These are phyloP conservation scores for Vigna unguiculata DNA, from an alignment of 306 rosid genomes.

Conservation along the genomic window DNA sequence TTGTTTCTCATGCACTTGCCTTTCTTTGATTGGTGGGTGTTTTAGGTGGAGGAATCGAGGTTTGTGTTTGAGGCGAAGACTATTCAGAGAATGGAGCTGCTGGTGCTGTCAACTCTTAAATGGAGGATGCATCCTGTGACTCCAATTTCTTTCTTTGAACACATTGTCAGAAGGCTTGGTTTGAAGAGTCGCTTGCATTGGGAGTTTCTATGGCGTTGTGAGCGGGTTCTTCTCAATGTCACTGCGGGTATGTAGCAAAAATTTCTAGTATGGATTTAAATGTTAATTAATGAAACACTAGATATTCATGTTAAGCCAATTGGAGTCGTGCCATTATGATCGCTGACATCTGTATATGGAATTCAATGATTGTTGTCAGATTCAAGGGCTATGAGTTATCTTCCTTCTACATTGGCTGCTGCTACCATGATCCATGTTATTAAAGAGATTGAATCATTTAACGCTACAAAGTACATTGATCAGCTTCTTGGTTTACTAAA, in stretches of 20 bases:
- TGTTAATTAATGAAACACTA: constrained; percentile 13
- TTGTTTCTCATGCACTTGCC: not conserved
- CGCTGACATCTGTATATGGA: constrained; percentile 25
- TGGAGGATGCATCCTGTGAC: constrained; percentile 98
- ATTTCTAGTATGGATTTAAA: not conserved
- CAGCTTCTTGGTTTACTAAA: constrained; percentile 74
- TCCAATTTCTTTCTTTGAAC: constrained; percentile 87
- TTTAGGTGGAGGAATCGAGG: constrained; percentile 78
- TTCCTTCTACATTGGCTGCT: constrained; percentile 86
- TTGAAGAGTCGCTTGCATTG: constrained; percentile 73
- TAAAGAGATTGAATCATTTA: constrained; percentile 70
- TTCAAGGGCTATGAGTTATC: constrained; percentile 63
- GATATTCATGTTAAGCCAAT: constrained; percentile 8
- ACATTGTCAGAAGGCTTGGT: constrained; percentile 79
- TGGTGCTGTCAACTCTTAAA: constrained; percentile 81
- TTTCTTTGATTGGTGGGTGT: not conserved
- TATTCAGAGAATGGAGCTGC: constrained; percentile 93
- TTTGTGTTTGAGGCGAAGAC: constrained; percentile 83
- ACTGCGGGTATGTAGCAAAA: constrained; percentile 60
- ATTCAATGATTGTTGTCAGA: constrained; percentile 54
- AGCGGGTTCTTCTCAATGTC: constrained; percentile 72
- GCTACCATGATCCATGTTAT: constrained; percentile 83
- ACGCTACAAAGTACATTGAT: constrained; percentile 65
- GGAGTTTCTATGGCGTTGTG: constrained; percentile 80
- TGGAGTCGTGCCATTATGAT: not conserved